Base-by-base conservation (phyloP, 768 basidiomycete species). In the Leucogyrophana mollusca region DNA sequence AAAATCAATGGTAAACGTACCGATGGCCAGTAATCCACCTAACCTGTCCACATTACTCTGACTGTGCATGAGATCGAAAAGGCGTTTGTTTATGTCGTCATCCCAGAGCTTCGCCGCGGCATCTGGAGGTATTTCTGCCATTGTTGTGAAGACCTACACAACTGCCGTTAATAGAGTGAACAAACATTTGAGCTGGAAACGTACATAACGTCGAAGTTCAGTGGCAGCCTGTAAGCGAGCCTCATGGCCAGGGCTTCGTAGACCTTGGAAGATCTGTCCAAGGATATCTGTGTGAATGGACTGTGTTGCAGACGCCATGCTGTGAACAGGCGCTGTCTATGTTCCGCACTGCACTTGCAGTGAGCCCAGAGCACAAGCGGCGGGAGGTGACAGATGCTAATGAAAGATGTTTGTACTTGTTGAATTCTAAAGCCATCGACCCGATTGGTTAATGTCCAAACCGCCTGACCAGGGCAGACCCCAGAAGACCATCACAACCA, bases 21-120 rank as follows among this genome's bases (percentile, higher is more conserved):
- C 88, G 59, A 96, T 96, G 18, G 93, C 94, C 45, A 86, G 66
- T 25, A 97, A 70, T 25, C 92, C 94, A 11, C 92, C 94, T 44
- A 93, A 78, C 53, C 89, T 87, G 63, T 94, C 92, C 18, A 76
- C 72, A 42, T 75, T 79, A 59, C 82, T 84, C 59, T 83, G 83
- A 56, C 87, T 89, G 59, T 94, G 90, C 47, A 89, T 85, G 36
- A 93, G 77, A 54, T 88, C 85, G 59, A 92, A 90, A 43, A 94
- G 71, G 30, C 82, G 72, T 51, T 80, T 77, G 60, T 85, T 92
- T 55, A 94, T 86, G 46, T 81, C 82, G 53, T 90, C 86, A 51
- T 92, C 88, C 89, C 90, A 93, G 40, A 92, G 69, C 61, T 90
- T 90, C 0, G 82, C 78, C 9, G 85, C 84, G 10, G 82, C 82